Evolutionary conservation across 331 rosid genomes (phyloP).

Genomic region (Acacia concinna): DNA sequence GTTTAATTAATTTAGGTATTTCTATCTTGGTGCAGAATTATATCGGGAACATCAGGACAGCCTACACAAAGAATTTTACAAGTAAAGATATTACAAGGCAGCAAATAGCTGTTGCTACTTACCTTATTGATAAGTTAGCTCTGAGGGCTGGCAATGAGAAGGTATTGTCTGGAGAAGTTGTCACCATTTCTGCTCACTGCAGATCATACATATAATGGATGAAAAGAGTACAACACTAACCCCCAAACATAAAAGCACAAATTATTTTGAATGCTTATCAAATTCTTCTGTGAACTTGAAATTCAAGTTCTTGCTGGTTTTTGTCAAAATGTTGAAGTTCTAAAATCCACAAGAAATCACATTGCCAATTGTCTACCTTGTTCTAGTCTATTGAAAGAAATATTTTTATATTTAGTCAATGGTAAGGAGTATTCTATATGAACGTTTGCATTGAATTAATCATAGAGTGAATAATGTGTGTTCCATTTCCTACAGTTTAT

Average conservation of each 20-base stretch:
- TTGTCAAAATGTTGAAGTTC: not conserved
- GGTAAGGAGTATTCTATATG: slow-evolving; percentile 56
- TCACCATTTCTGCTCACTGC: not conserved
- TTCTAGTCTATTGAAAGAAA: not conserved
- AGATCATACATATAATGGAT: not conserved
- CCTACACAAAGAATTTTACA: slow-evolving; percentile 80
- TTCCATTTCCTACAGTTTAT: not conserved
- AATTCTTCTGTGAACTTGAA: slow-evolving; percentile 16
- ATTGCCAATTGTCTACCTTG: not conserved
- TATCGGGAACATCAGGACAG: slow-evolving; percentile 78
- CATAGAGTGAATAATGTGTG: slow-evolving; percentile 32
- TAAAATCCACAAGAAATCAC: not conserved
- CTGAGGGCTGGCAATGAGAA: slow-evolving; percentile 99
- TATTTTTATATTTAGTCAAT: slow-evolving; percentile 29
- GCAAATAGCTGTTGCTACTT: slow-evolving; percentile 98
- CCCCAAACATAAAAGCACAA: not conserved
- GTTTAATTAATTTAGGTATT: slow-evolving; percentile 25
- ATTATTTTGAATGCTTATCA: not conserved
- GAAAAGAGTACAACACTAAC: not conserved
- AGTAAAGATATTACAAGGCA: slow-evolving; percentile 69
- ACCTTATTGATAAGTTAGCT: slow-evolving; percentile 97
- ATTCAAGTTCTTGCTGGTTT: slow-evolving; percentile 13
- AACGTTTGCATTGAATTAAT: slow-evolving; percentile 21
- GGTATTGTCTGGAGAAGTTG: slow-evolving; percentile 43
- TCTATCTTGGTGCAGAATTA: slow-evolving; percentile 61